Percentiles rank a stretch among this genome's conserved stretches.
These are phyloP conservation scores for Thermomucor indicae-seudaticae DNA, from an alignment of 371 early-diverging fungal species.

Conservation along the genomic window DNA sequence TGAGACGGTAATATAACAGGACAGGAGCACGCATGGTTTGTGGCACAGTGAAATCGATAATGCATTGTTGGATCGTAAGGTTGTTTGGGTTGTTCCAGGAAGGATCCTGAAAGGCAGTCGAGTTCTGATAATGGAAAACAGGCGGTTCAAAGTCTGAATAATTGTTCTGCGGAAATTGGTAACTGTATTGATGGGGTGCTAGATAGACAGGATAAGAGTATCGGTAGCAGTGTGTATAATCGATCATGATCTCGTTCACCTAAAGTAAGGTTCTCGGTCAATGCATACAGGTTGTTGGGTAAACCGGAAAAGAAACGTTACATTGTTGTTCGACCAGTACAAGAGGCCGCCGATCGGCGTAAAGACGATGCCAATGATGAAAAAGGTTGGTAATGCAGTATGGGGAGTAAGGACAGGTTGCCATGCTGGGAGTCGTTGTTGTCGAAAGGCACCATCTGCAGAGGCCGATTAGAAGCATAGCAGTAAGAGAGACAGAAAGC, in stretches of 20 bases:
- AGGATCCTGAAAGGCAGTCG: slow-evolving; percentile 24
- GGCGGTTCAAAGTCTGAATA: slow-evolving; percentile 18
- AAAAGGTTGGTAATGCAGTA: slow-evolving; percentile 88
- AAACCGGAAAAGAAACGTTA: background rate
- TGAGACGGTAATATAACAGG: slow-evolving; percentile 92
- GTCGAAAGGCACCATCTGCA: slow-evolving; percentile 93
- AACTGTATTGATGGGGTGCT: slow-evolving; percentile 16
- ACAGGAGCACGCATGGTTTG: slow-evolving; percentile 72
- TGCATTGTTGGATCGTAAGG: slow-evolving; percentile 57
- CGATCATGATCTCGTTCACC: slow-evolving; percentile 79
- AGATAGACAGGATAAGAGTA: slow-evolving; percentile 32
- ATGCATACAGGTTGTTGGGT: background rate
- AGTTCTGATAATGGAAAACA: slow-evolving; percentile 26
- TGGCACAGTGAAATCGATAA: slow-evolving; percentile 73
- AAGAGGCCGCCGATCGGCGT: slow-evolving; percentile 87
- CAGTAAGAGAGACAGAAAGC: background rate
- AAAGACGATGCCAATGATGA: slow-evolving; percentile 87
- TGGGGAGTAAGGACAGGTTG: slow-evolving; percentile 96
- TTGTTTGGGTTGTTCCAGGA: slow-evolving; percentile 36
- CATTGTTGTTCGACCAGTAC: slow-evolving; percentile 70
- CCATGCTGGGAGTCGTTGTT: slow-evolving; percentile 97
- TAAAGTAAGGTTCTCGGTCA: too few relatives aligned
- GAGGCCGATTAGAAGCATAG: background rate
- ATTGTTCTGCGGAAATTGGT: slow-evolving; percentile 17
- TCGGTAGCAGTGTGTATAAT: slow-evolving; percentile 84